Evolutionary conservation across 2,329 filamentous ascomycete genomes (phyloP).

Genomic region (Cladophialophora chaetospira): DNA sequence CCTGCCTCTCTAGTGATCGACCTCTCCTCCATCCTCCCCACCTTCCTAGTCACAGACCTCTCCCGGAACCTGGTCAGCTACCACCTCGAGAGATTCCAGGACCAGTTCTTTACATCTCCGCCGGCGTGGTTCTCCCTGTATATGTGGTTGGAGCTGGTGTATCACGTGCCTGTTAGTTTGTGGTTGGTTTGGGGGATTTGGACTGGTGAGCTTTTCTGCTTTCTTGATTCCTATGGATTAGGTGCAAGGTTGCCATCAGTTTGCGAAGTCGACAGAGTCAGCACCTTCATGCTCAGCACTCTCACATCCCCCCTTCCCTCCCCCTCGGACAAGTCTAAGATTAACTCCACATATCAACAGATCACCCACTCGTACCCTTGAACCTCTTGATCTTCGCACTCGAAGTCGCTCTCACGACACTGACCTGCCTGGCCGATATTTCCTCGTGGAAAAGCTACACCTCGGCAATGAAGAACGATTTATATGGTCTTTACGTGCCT

Average conservation of each 20-base stretch:
- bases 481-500: slow-evolving; percentile 59
- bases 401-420: slow-evolving; percentile 63
- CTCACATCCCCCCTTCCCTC: background rate
- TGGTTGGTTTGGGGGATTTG: slow-evolving; percentile 62
- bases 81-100: slow-evolving; percentile 63
- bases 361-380: slow-evolving; percentile 60
- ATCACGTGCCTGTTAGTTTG: slow-evolving; percentile 62
- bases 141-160: slow-evolving; percentile 60
- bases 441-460: slow-evolving; percentile 56
- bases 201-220: slow-evolving; percentile 41
- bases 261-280: too few relatives aligned
- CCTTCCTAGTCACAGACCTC: slow-evolving; percentile 51
- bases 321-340: background rate
- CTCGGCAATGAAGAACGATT: slow-evolving; percentile 49
- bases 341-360: slow-evolving; percentile 36
- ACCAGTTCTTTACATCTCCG: slow-evolving; percentile 62
- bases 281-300: too few relatives aligned
- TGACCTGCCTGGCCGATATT: slow-evolving; percentile 64
- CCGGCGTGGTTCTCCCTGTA: slow-evolving; percentile 63
- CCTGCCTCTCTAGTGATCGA: slow-evolving; percentile 56
- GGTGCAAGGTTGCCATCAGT: too few relatives aligned
- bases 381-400: slow-evolving; percentile 62
- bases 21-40: slow-evolving; percentile 60
- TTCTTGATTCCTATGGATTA: background rate
- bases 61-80: slow-evolving; percentile 55